Evolutionary conservation across 805 yeast genomes (phyloP).

Genomic region (Zygosaccharomyces pseudorouxii): DNA sequence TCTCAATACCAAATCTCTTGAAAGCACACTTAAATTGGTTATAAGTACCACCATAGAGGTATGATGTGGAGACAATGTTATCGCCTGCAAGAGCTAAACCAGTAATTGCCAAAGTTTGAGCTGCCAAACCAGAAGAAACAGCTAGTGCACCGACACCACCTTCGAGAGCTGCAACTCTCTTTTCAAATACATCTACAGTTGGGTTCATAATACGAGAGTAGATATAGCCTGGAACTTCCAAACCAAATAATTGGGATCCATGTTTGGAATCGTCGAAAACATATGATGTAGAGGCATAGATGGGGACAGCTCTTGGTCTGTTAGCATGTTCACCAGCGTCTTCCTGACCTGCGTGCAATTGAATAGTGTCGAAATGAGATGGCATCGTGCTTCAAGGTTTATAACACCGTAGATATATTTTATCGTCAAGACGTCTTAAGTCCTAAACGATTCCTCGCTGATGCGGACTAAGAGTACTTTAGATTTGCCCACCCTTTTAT

Average conservation of each 20-base stretch:
- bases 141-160: slow-evolving; percentile 90
- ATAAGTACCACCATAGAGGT: slow-evolving; percentile 92
- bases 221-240: slow-evolving; percentile 78
- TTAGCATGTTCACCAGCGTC: slow-evolving; percentile 54
- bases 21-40: slow-evolving; percentile 92
- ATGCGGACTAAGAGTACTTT: no score
- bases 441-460: no score
- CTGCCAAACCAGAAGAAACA: slow-evolving; percentile 94
- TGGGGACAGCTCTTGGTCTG: slow-evolving; percentile 86
- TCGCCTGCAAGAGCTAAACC: slow-evolving; percentile 86
- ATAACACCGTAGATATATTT: not conserved
- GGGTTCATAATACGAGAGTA: slow-evolving; percentile 93
- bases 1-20: slow-evolving; percentile 81
- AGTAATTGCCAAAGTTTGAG: slow-evolving; percentile 79
- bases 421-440: no score
- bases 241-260: slow-evolving; percentile 86
- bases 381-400: slow-evolving; percentile 34
- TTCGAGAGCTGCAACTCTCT: slow-evolving; percentile 88
- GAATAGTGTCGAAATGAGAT: slow-evolving; percentile 81
- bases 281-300: slow-evolving; percentile 86
- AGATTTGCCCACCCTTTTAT: not conserved
- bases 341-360: slow-evolving; percentile 92
- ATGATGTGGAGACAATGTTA: slow-evolving; percentile 82
- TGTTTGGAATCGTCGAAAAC: slow-evolving; percentile 84
- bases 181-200: slow-evolving; percentile 85